A percentile compares a stretch with the other conserved stretches of the same genome.
Conservation (phyloP, 495 filamentous ascomycete species). For the Pyrenopolyporus hunteri region DNA sequence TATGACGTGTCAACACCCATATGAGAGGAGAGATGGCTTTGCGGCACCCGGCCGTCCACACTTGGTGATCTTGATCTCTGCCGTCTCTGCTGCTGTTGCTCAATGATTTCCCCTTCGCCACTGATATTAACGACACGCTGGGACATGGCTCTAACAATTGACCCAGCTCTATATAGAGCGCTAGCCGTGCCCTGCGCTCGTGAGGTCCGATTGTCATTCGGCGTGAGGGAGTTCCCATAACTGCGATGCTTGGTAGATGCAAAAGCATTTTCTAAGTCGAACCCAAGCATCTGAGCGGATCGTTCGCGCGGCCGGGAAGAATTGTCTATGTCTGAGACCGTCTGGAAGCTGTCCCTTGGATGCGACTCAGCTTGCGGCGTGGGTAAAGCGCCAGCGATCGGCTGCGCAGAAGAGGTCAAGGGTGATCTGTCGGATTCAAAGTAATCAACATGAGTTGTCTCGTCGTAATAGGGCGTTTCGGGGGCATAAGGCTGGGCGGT, state of each 20-base stretch:
- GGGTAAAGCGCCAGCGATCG: constrained; percentile 65
- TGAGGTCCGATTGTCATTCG: constrained; percentile 59
- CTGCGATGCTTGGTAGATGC: constrained; percentile 49
- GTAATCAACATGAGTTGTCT: constrained; percentile 61
- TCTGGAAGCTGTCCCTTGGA: constrained; percentile 69
- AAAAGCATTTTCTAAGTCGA: constrained; percentile 59
- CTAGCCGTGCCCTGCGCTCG: constrained; percentile 61
- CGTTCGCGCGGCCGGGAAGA: constrained; percentile 50
- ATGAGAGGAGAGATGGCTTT: constrained; percentile 48
- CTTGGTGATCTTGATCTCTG: constrained; percentile 64
- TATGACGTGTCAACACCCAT: constrained; percentile 61
- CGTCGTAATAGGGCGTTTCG: constrained; percentile 57
- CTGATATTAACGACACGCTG: constrained; percentile 97
- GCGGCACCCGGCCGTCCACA: constrained; percentile 44
- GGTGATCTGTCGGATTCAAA: constrained; percentile 73
- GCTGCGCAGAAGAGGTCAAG: constrained; percentile 67
- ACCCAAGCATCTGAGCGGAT: constrained; percentile 52
- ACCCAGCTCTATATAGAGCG: constrained; percentile 78
- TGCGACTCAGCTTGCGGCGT: constrained; percentile 59
- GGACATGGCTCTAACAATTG: constrained; percentile 95
- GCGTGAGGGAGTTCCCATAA: constrained; percentile 55
- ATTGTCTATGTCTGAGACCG: constrained; percentile 55
- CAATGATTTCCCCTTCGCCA: constrained; percentile 78
- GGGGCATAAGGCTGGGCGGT: constrained; percentile 47
- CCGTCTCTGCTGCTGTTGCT: constrained; percentile 65